These are phyloP conservation scores for Golubevia sp. DNA, from an alignment of 1,284 basidiomycete genomes.

Conservation along the genomic window DNA sequence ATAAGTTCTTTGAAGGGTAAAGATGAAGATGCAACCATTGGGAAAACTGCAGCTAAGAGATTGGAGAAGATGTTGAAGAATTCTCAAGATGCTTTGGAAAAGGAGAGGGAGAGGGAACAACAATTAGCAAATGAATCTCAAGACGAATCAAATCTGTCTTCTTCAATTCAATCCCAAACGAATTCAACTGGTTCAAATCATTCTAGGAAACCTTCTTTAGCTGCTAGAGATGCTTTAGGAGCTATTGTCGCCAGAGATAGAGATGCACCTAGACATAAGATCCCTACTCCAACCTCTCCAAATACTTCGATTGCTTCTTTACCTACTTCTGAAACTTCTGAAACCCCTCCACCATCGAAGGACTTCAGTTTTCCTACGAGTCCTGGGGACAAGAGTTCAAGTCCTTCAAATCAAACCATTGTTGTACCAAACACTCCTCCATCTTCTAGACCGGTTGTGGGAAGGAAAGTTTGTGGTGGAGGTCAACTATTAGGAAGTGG, in stretches of 20 bases:
- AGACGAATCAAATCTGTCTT: too few relatives aligned
- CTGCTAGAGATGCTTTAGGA: background rate
- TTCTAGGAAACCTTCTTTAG: background rate
- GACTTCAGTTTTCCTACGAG: background rate
- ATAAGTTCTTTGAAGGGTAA: too few relatives aligned
- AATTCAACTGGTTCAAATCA: background rate
- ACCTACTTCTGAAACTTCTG: background rate
- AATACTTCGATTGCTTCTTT: background rate
- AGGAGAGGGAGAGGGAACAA: background rate
- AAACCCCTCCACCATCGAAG: background rate
- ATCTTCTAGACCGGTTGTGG: background rate
- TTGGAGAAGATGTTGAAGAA: background rate
- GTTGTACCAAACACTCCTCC: background rate
- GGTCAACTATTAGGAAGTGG: too few relatives aligned
- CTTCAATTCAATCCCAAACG: background rate
- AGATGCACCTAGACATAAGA: background rate
- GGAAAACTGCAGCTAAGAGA: background rate
- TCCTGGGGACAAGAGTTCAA: background rate
- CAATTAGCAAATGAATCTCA: too few relatives aligned
- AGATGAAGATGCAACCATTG: too few relatives aligned
- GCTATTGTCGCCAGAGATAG: background rate
- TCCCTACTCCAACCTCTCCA: background rate
- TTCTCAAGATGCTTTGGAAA: background rate
- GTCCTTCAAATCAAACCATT: background rate
- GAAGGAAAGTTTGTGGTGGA: background rate